Evolutionary conservation across 331 rosid species (phyloP).

Genomic region (Pyrus hybrid): DNA sequence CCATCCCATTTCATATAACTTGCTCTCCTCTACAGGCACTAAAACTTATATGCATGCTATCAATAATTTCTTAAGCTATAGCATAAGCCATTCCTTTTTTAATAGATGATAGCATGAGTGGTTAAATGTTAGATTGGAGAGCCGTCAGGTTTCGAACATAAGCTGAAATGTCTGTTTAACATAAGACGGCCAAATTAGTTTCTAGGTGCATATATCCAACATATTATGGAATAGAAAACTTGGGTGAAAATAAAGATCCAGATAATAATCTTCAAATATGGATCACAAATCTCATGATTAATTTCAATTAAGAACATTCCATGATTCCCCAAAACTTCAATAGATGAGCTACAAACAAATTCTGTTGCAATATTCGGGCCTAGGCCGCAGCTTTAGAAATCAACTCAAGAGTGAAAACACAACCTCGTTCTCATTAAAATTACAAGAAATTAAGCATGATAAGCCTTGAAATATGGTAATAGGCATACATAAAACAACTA

Average conservation of each 20-base stretch:
- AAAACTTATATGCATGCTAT: too few relatives aligned
- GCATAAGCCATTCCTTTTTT: too few relatives aligned
- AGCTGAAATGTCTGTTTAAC: neutral
- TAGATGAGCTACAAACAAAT: neutral
- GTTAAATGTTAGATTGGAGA: too few relatives aligned
- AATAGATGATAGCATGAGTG: too few relatives aligned
- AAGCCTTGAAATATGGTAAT: neutral
- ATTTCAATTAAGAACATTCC: neutral
- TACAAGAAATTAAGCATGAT: neutral
- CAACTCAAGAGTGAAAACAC: neutral
- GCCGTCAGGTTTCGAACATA: too few relatives aligned
- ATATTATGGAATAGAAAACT: neutral
- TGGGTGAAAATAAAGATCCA: neutral
- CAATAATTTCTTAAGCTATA: too few relatives aligned
- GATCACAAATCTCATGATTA: neutral
- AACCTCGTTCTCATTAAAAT: neutral
- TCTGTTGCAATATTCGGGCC: neutral
- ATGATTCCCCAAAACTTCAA: neutral
- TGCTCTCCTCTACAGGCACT: too few relatives aligned
- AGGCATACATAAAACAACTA: neutral
- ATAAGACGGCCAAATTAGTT: neutral
- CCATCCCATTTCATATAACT: too few relatives aligned
- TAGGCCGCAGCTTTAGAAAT: neutral
- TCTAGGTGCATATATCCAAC: neutral
- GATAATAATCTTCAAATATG: neutral